Conservation (phyloP, 306 rosid genomes). For the Lathyrus aphaca region DNA sequence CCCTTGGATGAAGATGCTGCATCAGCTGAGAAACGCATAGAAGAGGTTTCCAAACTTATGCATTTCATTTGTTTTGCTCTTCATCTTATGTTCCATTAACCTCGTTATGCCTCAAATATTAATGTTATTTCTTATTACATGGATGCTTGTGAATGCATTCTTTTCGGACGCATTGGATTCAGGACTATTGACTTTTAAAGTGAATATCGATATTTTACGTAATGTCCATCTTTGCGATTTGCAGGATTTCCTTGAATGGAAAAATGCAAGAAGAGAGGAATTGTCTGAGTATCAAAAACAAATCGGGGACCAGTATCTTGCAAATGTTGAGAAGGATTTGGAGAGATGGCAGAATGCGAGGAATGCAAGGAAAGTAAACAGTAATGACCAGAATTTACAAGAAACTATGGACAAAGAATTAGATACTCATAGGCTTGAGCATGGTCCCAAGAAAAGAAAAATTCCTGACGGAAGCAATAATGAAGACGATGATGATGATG, state of each 20-base stretch:
- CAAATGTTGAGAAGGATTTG: constrained; percentile 89
- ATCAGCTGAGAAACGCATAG: constrained; percentile 64
- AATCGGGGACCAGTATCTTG: constrained; percentile 81
- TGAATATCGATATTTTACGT: not conserved
- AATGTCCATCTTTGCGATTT: constrained; percentile 24
- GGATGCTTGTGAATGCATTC: constrained; percentile 14
- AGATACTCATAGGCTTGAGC: constrained; percentile 97
- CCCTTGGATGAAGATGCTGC: constrained; percentile 68
- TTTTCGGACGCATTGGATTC: constrained; percentile 7
- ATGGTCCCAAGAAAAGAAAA: constrained; percentile 94
- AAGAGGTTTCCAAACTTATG: constrained; percentile 59
- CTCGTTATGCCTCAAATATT: not conserved
- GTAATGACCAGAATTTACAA: constrained; percentile 72
- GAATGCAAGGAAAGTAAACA: constrained; percentile 65
- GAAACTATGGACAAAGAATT: constrained; percentile 99
- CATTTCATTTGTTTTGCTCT: constrained; percentile 27
- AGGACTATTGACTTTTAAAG: constrained; percentile 13
- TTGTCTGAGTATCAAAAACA: constrained; percentile 81
- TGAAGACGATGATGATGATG: constrained; percentile 88
- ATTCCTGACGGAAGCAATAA: constrained; percentile 77
- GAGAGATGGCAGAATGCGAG: constrained; percentile 97
- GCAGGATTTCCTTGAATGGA: constrained; percentile 87
- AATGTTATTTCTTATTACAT: constrained; percentile 10
- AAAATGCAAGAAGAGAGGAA: constrained; percentile 86
- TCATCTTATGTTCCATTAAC: constrained; percentile 9